A percentile compares a stretch with the other conserved stretches of the same genome.
Evolutionary conservation across 176 grass and related monocot species (phyloP).

Genomic region (Microstegium vimineum): DNA sequence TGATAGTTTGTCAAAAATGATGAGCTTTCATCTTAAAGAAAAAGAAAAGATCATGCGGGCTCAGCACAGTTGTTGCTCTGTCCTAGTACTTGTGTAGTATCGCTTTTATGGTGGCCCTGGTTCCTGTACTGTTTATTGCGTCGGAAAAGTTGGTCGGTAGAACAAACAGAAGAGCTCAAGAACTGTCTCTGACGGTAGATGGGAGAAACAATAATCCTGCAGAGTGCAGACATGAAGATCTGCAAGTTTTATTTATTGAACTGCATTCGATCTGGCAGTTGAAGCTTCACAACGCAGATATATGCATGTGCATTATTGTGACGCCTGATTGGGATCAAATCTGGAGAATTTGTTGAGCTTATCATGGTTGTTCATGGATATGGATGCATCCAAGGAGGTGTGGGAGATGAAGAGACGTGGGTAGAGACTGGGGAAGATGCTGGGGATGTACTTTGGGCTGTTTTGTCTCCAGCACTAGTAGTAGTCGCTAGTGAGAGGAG

Average conservation of each 20-base stretch:
- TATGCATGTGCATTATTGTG: neutral
- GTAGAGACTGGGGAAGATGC: neutral
- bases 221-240: neutral
- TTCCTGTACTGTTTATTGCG: neutral
- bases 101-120: neutral
- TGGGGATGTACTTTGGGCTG: conserved; percentile 23
- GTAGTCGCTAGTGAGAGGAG: no score
- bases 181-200: neutral
- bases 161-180: neutral
- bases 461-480: conserved; percentile 22
- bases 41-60: neutral
- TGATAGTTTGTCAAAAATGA: no score
- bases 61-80: neutral
- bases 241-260: neutral
- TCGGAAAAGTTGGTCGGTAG: neutral
- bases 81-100: neutral
- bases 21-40: no score
- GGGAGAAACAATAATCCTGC: neutral
- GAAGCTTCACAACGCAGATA: neutral
- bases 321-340: neutral
- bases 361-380: neutral
- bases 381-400: neutral
- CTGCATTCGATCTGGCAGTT: neutral
- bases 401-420: neutral
- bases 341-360: neutral